Base-by-base conservation (phyloP, 2,329 filamentous ascomycete species). In the Didymella arachidicola region DNA sequence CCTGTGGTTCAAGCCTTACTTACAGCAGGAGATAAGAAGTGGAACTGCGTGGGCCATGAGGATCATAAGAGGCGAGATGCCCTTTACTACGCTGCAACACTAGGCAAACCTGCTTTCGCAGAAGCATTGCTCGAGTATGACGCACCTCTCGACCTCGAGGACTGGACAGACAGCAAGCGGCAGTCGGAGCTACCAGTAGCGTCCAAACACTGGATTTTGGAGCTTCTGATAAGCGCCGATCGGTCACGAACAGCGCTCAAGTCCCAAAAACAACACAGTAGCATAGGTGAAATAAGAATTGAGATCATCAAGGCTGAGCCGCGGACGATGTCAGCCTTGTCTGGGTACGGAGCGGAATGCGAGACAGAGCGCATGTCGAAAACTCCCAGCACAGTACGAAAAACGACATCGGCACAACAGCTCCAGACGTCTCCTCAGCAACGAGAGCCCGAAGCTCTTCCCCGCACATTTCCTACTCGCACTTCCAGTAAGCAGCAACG, bases 11-110 rank as follows among this genome's bases (percentile, higher is more conserved):
- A 76, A 47, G 61, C 60, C 10, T 49, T 75, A 1, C 57, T 76
- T 2, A 50, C 53, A 3, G 61, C 69, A 51, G 66, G 58, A 19
- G 56, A 57, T 3, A 57, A 64, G 10, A 61, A 62, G 22, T 62
- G 61, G 52, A 63, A 75, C 30, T 76, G 72, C 49, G 64, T 71
- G 11, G 64, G 62, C 7, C 73, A 76, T 32, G 70, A 75, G 32
- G 72, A 76, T 22, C 72, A 74, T 45, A 61, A 66, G 34, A 61
- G 64, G 16, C 61, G 51, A 0, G 68, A 70, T 32, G 72, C 73
- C 2, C 44, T 76, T 11, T 68, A 66, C 61, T 74, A 72, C 52
- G 71, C 73, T 8, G 66, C 65, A 5, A 70, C 62, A 7, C 22
- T 69, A 43, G 60, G 65, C 16, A 76, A 75, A 43, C 57, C 57